These are phyloP conservation scores for Hyphopichia pseudoburtonii DNA, from an alignment of 1,139 yeast genomes.

Conservation along the genomic window DNA sequence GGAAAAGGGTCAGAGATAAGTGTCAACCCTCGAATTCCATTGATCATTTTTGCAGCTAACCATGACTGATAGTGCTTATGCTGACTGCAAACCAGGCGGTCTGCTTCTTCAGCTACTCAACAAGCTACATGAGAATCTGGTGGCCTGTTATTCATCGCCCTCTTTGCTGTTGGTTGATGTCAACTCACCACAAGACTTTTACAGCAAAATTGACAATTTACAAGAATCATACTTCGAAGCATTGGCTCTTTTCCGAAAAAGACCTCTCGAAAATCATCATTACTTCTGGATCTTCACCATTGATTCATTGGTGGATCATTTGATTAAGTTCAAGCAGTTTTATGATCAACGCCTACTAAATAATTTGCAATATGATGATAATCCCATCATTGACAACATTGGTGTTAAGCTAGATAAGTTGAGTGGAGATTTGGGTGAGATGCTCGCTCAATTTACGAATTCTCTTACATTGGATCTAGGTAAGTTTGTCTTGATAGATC, in stretches of 20 bases:
- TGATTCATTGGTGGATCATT: constrained; percentile 10
- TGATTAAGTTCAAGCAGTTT: constrained; percentile 13
- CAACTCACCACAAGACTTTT: constrained; percentile 7
- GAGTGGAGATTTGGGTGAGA: constrained; percentile 11
- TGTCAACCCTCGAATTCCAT: no score
- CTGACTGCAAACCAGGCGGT: neutral
- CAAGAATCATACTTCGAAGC: constrained; percentile 21
- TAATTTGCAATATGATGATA: constrained; percentile 1
- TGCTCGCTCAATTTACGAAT: constrained; percentile 6
- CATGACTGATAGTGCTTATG: neutral
- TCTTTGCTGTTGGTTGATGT: constrained; percentile 1
- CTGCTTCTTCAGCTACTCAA: neutral
- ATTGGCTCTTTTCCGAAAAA: constrained; percentile 12
- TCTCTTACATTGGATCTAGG: constrained; percentile 1
- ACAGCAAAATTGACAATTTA: constrained; percentile 14
- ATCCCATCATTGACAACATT: constrained; percentile 4
- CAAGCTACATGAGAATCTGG: neutral
- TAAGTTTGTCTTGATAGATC: neutral
- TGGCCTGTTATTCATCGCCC: neutral
- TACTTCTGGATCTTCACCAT: constrained; percentile 20
- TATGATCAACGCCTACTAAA: constrained; percentile 3
- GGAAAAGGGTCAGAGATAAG: no score
- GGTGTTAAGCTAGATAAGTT: constrained; percentile 12
- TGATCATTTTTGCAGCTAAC: no score
- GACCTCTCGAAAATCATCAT: constrained; percentile 14